Evolutionary conservation across 495 filamentous ascomycete species (phyloP).

Genomic region (Aspergillus ostianus): DNA sequence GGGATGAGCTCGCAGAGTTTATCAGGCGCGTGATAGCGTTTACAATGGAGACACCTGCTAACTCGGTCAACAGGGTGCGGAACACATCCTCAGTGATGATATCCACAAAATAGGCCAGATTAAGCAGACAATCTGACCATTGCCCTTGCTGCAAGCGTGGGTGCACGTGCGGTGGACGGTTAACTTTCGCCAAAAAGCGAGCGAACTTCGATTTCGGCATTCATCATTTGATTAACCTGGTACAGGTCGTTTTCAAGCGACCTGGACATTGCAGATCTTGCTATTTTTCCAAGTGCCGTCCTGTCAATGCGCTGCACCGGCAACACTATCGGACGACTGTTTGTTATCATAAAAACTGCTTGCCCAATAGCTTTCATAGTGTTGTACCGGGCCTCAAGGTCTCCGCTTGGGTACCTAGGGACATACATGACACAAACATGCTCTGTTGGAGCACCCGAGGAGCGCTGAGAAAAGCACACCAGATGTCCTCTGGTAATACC

Average conservation of each 20-base stretch:
- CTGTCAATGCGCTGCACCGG: conserved; percentile 12
- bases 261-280: neutral
- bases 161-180: conserved; percentile 3
- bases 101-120: conserved; percentile 3
- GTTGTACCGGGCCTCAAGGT: conserved; percentile 1
- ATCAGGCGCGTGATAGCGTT: neutral
- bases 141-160: conserved; percentile 1
- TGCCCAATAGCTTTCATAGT: conserved; percentile 6
- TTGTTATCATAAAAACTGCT: neutral
- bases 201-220: neutral
- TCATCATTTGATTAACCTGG: neutral
- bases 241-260: neutral
- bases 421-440: conserved; percentile 31
- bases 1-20: neutral
- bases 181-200: conserved; percentile 5
- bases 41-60: neutral
- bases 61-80: neutral
- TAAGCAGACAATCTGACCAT: conserved; percentile 6
- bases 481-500: conserved; percentile 23
- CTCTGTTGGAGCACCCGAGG: conserved; percentile 27
- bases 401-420: conserved; percentile 9
- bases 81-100: neutral
- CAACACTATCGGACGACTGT: conserved; percentile 10
- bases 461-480: conserved; percentile 28
- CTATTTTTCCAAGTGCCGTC: neutral